These are phyloP conservation scores for Hypholoma fasciculare DNA, from an alignment of 768 basidiomycete genomes.

Conservation along the genomic window DNA sequence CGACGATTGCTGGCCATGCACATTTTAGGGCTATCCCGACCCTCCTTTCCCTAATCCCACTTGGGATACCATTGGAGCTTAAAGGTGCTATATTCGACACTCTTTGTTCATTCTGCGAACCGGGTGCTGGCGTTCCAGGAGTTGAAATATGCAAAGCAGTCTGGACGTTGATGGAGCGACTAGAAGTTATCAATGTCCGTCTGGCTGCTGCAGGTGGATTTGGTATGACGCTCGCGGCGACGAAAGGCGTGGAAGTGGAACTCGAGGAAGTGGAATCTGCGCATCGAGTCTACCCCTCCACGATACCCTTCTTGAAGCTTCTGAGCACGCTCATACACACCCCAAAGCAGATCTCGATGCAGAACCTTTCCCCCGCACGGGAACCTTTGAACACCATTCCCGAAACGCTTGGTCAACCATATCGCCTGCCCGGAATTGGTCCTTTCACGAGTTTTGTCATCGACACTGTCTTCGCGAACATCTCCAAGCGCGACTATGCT, in stretches of 20 bases:
- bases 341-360: slow-evolving; percentile 66
- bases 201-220: slow-evolving; percentile 36
- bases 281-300: slow-evolving; percentile 81
- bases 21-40: slow-evolving; percentile 84
- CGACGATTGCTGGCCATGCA: slow-evolving; percentile 72
- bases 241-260: slow-evolving; percentile 83
- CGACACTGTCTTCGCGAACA: slow-evolving; percentile 84
- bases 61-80: slow-evolving; percentile 84
- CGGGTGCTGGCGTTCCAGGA: slow-evolving; percentile 71
- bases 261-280: slow-evolving; percentile 85
- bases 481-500: slow-evolving; percentile 72
- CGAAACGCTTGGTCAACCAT: slow-evolving; percentile 76
- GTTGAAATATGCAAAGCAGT: slow-evolving; percentile 81
- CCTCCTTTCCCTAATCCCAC: slow-evolving; percentile 73
- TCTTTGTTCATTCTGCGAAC: slow-evolving; percentile 78
- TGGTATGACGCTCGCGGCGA: slow-evolving; percentile 48
- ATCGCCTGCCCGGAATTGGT: slow-evolving; percentile 75
- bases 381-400: slow-evolving; percentile 76
- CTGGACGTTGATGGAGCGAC: slow-evolving; percentile 82
- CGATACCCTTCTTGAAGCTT: slow-evolving; percentile 84
- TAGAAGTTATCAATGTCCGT: slow-evolving; percentile 82
- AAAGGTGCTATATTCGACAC: slow-evolving; percentile 86
- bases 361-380: slow-evolving; percentile 56
- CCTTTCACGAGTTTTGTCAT: slow-evolving; percentile 87
- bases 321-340: slow-evolving; percentile 84